Conservation (phyloP, 2,329 filamentous ascomycete species). For the Pseudopyricularia javanii region DNA sequence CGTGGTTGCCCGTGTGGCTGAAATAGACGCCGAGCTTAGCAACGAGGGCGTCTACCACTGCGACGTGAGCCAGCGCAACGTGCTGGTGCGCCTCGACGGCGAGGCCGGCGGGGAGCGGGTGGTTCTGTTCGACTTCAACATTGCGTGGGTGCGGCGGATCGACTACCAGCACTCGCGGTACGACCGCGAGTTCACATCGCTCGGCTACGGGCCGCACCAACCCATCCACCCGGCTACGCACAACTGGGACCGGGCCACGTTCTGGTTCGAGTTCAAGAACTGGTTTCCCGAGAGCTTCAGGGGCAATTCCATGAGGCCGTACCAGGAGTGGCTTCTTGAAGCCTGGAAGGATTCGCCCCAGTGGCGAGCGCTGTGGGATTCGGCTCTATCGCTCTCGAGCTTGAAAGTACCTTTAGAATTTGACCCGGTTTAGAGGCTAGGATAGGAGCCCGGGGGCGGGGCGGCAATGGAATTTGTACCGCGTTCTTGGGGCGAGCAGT, state of each 20-base stretch:
- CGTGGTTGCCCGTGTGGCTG: conserved; percentile 1
- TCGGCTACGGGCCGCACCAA: neutral
- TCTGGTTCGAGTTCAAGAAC: neutral
- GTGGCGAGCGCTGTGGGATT: neutral
- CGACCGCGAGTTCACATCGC: neutral
- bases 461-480: no score
- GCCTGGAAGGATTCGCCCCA: neutral
- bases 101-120: neutral
- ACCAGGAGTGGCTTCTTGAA: neutral
- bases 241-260: neutral
- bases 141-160: neutral
- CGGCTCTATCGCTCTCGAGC: neutral
- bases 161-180: neutral
- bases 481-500: no score
- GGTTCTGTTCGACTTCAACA: neutral
- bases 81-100: neutral
- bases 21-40: neutral
- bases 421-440: neutral
- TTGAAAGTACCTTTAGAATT: neutral
- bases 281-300: neutral
- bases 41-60: conserved; percentile 2
- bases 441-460: neutral
- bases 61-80: conserved; percentile 3
- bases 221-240: neutral
- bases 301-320: neutral